phyloP scores from a whole-genome alignment of 768 basidiomycete species.

The Mycena floridula region DNA sequence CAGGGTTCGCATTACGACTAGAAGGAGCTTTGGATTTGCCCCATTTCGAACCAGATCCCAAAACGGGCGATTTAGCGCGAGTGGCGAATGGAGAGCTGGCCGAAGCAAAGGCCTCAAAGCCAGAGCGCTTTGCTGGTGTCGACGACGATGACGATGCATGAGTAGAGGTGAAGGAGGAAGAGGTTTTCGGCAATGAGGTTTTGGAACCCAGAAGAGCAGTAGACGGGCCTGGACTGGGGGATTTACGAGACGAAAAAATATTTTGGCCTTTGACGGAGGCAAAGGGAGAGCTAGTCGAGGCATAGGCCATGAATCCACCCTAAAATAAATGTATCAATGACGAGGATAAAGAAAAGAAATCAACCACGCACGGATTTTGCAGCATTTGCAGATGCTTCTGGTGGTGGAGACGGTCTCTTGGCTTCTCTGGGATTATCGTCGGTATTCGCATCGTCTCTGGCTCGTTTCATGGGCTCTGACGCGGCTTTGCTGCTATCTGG shows the following conservation, averaged over 20 bases:
- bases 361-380: conserved; percentile 45
- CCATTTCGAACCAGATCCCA: conserved; percentile 35
- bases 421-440: conserved; percentile 57
- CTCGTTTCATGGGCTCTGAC: conserved; percentile 47
- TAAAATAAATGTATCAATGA: conserved; percentile 21
- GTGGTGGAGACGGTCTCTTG: conserved; percentile 65
- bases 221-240: conserved; percentile 19
- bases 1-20: conserved; percentile 27
- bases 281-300: conserved; percentile 69
- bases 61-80: conserved; percentile 50
- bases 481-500: conserved; percentile 18
- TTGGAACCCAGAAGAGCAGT: conserved; percentile 10
- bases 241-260: conserved; percentile 35
- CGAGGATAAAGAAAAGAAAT: conserved; percentile 5
- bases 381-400: too few species aligned
- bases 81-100: conserved; percentile 45
- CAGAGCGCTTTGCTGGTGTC: conserved; percentile 41
- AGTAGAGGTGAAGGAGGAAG: conserved; percentile 19
- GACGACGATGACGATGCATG: conserved; percentile 14
- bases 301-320: conserved; percentile 79
- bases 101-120: conserved; percentile 53
- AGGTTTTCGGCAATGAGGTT: conserved; percentile 12
- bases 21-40: conserved; percentile 49
- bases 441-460: conserved; percentile 54
- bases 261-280: conserved; percentile 67